Conservation (phyloP, 306 rosid species). For the Malus sylvestris region DNA sequence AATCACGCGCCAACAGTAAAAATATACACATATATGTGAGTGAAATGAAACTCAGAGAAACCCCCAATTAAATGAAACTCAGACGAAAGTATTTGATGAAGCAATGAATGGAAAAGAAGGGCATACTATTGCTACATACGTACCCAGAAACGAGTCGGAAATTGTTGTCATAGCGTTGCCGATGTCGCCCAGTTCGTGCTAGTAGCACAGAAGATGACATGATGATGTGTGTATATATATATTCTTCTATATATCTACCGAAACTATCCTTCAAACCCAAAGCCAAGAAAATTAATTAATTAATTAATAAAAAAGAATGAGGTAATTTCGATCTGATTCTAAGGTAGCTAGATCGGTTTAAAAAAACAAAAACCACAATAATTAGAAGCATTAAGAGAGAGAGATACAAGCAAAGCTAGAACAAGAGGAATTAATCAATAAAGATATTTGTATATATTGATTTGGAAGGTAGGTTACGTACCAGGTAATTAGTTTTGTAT, state of each 20-base stretch:
- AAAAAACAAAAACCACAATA: no score
- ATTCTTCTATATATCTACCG: background rate
- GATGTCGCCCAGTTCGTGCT: conserved; percentile 64
- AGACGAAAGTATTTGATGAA: background rate
- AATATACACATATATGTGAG: no score
- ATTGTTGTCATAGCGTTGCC: conserved; percentile 67
- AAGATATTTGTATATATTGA: no score
- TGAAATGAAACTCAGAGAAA: no score
- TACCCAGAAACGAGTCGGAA: conserved; percentile 87
- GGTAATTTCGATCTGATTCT: no score
- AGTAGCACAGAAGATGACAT: conserved; percentile 36
- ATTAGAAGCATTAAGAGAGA: no score
- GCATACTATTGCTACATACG: background rate
- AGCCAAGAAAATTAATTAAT: background rate
- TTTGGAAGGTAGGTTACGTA: background rate
- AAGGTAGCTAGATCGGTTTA: no score
- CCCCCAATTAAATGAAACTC: background rate
- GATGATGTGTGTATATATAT: background rate
- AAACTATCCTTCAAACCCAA: background rate
- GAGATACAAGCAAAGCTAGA: no score
- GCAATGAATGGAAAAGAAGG: background rate
- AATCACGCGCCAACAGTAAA: background rate
- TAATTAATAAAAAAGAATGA: no score
- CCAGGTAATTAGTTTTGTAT: background rate
- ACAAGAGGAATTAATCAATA: no score